Percentiles rank a stretch among this genome's conserved stretches.
Conservation (phyloP, 805 yeast genomes). For the Jamesozyma gamospora region DNA sequence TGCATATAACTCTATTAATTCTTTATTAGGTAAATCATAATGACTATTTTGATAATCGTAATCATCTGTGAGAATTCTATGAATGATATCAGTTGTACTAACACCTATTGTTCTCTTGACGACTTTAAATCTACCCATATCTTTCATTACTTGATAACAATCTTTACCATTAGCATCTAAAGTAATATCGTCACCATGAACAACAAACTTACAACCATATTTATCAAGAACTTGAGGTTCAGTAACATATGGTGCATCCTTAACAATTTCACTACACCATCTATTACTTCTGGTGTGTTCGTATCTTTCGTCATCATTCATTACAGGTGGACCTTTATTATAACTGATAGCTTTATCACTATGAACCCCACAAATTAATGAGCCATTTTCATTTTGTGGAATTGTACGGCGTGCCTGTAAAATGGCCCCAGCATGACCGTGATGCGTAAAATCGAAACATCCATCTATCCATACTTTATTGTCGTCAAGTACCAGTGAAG, state of each 20-base stretch:
- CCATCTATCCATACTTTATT: slow-evolving; percentile 89
- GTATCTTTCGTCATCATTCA: slow-evolving; percentile 70
- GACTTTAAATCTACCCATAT: slow-evolving; percentile 75
- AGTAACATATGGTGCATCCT: slow-evolving; percentile 89
- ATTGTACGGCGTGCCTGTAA: slow-evolving; percentile 85
- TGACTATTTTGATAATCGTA: slow-evolving; percentile 2
- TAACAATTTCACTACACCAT: slow-evolving; percentile 69
- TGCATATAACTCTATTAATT: slow-evolving; percentile 41
- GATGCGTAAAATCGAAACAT: slow-evolving; percentile 96
- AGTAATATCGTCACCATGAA: slow-evolving; percentile 96
- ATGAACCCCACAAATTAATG: slow-evolving; percentile 60
- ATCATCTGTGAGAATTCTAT: slow-evolving; percentile 54
- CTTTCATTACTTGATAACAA: slow-evolving; percentile 77
- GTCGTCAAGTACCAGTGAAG: slow-evolving; percentile 1
- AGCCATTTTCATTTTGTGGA: slow-evolving; percentile 25
- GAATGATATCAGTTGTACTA: slow-evolving; percentile 89
- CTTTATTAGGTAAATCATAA: slow-evolving; percentile 6
- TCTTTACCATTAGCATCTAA: slow-evolving; percentile 94
- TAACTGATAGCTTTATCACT: slow-evolving; percentile 73
- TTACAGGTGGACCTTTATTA: slow-evolving; percentile 93
- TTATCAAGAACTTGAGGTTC: slow-evolving; percentile 62
- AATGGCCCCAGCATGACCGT: slow-evolving; percentile 96
- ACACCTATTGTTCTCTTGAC: slow-evolving; percentile 92
- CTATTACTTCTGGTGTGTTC: slow-evolving; percentile 83
- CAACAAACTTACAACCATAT: slow-evolving; percentile 78